Evolutionary conservation across 306 rosid genomes (phyloP), one percentile per base, ranked within the genome.

Genomic region (Inga laurina): DNA sequence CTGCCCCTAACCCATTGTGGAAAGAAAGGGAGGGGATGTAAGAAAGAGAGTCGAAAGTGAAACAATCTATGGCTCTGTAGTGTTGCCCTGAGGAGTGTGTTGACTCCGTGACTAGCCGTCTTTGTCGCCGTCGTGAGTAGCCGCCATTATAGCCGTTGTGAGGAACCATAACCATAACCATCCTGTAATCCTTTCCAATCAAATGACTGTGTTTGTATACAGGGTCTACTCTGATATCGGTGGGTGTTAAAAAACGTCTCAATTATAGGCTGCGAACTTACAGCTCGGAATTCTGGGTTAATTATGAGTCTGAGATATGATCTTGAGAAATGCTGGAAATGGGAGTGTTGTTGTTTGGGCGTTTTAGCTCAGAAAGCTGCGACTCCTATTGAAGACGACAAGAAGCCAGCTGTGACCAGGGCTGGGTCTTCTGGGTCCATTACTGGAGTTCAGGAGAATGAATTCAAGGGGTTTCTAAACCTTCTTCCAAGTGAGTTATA

Each of bases 351-450:
- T 49, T 70, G 84, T 72, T 39, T 90, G 79, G 83, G 75, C 54
- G 84, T 79, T 84, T 82, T 83, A 39, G 87, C 93, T 79, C 91
- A 87, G 73, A 87, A 80, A 89, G 93, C 94, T 52, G 71, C 72
- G 22, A 91, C 90, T 85, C 86, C 94, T 41, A 90, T 93, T 85
- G 94, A 88, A 81, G 97, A 87, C 83, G 91, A 87, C 83, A 91
- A 94, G 78, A 89, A 84, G 75, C 92, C 92, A 6, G 43, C 27
- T 41, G 51, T 72, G 27, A 68, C 89, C 3, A 85, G 80, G 56
- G 83, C 81, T 27, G 85, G 82, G 2, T 77, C 92, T 62, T 85
- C 93, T 21, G 84, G 66, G 34, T 66, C 76, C 18, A 39, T 70
- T 68, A 67, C 85, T 54, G 65, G 34, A 75, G 18, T 84, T 81